phyloP scores from a whole-genome alignment of 176 grass and related monocot species.

The Calamus simplicifolius region DNA sequence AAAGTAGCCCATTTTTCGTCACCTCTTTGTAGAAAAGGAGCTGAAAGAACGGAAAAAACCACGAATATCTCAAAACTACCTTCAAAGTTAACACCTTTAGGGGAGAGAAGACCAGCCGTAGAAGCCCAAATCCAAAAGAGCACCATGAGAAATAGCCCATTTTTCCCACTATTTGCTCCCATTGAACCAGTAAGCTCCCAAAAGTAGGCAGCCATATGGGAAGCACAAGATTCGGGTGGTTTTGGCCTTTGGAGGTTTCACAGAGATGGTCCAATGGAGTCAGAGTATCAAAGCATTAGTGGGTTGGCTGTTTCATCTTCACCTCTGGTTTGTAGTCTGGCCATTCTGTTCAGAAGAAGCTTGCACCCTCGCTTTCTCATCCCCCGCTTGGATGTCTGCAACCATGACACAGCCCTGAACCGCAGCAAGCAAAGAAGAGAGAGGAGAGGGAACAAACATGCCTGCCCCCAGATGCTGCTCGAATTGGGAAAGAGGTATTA shows the following conservation, averaged over 20 bases:
- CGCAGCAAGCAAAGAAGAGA: constrained; percentile 24
- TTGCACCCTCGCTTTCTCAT: constrained; percentile 40
- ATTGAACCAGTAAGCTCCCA: constrained; percentile 22
- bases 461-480: constrained; percentile 58
- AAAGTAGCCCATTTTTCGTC: no score
- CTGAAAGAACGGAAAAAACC: constrained; percentile 1
- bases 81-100: constrained; percentile 93
- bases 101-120: constrained; percentile 46
- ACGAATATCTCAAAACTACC: constrained; percentile 33
- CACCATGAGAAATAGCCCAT: constrained; percentile 22
- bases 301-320: constrained; percentile 4
- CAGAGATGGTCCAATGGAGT: constrained; percentile 6
- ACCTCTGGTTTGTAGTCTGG: constrained; percentile 6
- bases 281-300: constrained; percentile 23
- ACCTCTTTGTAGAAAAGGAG: no score
- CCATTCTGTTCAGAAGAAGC: constrained; percentile 47
- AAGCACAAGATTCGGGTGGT: not conserved
- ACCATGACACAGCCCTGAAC: no score
- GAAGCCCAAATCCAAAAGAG: constrained; percentile 31
- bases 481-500: constrained; percentile 36
- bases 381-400: constrained; percentile 26
- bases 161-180: constrained; percentile 7
- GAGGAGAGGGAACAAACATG: constrained; percentile 52
- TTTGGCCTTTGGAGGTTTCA: no score
- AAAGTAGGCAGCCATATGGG: constrained; percentile 13